Percentiles rank a stretch among this genome's conserved stretches.
These are phyloP conservation scores for Microbotryum intermedium DNA, from an alignment of 1,284 basidiomycete species.

Conservation along the genomic window DNA sequence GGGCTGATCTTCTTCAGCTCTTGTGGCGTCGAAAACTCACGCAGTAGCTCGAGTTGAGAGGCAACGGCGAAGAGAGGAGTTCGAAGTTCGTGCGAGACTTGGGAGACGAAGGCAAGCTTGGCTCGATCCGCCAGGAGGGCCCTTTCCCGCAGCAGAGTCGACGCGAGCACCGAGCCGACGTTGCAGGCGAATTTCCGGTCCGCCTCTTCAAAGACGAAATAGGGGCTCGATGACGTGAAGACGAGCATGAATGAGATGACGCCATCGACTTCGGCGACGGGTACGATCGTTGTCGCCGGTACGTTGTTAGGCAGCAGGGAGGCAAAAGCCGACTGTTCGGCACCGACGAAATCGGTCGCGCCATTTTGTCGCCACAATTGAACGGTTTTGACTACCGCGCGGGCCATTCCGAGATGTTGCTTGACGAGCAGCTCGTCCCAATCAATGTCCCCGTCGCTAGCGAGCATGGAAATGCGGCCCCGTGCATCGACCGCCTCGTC, in stretches of 20 bases:
- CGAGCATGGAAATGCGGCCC: constrained; percentile 1
- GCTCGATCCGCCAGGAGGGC: constrained; percentile 34
- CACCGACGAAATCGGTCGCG: too few species aligned
- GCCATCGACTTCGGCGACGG: constrained; percentile 1
- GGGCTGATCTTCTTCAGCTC: constrained; percentile 13
- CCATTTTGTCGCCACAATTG: neutral
- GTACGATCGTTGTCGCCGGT: too few species aligned
- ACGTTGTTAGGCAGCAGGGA: too few species aligned
- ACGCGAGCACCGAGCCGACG: constrained; percentile 30
- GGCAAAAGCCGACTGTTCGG: too few species aligned
- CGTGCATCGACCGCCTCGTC: neutral
- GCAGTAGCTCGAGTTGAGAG: constrained; percentile 33
- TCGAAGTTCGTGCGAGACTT: constrained; percentile 37
- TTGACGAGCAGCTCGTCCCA: neutral
- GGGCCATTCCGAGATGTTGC: neutral
- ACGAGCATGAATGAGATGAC: constrained; percentile 31
- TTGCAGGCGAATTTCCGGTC: constrained; percentile 28
- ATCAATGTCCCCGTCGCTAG: neutral
- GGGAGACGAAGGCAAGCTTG: constrained; percentile 36
- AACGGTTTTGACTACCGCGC: neutral
- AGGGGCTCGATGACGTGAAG: constrained; percentile 10
- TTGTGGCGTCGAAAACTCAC: constrained; percentile 16
- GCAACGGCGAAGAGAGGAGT: constrained; percentile 35
- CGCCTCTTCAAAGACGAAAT: constrained; percentile 13
- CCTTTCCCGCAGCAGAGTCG: constrained; percentile 25